phyloP scores from a whole-genome alignment of 2,329 filamentous ascomycete genomes.

The Sporothrix luriei region DNA sequence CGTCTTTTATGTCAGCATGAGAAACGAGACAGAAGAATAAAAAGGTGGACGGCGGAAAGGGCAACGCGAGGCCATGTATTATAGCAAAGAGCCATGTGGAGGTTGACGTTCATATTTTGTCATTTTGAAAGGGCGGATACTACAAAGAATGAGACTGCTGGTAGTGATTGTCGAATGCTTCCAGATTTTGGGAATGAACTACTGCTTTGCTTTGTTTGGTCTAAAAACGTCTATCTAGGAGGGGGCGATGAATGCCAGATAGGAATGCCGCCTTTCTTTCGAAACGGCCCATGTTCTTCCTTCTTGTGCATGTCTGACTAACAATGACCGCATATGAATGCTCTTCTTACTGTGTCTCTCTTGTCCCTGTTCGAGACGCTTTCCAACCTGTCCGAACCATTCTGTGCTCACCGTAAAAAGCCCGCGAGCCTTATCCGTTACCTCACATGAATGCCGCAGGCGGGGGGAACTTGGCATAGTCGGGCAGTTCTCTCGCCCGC shows the following conservation, averaged over 20 bases:
- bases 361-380: background rate
- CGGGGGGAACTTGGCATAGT: background rate
- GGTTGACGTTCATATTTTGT: background rate
- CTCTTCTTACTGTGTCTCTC: background rate
- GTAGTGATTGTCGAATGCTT: background rate
- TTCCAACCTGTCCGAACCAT: background rate
- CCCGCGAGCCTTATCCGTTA: background rate
- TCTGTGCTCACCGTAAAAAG: background rate
- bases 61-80: slow-evolving; percentile 17
- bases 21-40: slow-evolving; percentile 15
- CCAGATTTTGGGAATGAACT: background rate
- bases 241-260: no score
- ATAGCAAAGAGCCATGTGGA: background rate
- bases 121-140: background rate
- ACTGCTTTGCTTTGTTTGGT: background rate
- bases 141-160: background rate
- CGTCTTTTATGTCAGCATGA: background rate
- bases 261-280: background rate
- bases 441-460: background rate
- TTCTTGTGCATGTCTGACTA: background rate
- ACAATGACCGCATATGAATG: slow-evolving; percentile 3
- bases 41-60: background rate
- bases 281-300: background rate
- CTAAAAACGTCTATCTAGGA: background rate
- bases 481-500: slow-evolving; percentile 4